phyloP scores from a whole-genome alignment of 2,329 filamentous ascomycete species.

The Nannizzia gypsea region DNA sequence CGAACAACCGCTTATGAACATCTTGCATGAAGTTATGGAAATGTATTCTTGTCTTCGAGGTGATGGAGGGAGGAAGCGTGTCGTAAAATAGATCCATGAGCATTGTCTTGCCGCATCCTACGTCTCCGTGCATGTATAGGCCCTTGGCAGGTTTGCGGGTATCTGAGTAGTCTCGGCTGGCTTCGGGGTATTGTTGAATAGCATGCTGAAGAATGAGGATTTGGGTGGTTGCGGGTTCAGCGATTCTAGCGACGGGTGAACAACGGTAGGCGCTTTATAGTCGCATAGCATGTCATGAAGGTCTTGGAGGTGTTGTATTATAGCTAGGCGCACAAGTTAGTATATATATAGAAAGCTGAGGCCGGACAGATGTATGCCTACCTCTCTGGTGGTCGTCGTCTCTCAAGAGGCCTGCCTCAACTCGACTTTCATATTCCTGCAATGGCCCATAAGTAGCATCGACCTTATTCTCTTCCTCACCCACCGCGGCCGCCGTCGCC shows the following conservation, averaged over 20 bases:
- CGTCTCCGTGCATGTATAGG: constrained; percentile 90
- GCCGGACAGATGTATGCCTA: constrained; percentile 28
- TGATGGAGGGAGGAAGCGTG: constrained; percentile 68
- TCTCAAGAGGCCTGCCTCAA: constrained; percentile 58
- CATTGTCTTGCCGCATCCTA: constrained; percentile 98
- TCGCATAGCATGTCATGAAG: constrained; percentile 68
- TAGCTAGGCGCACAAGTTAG: constrained; percentile 42
- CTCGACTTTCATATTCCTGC: constrained; percentile 75
- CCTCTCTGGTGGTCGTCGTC: constrained; percentile 88
- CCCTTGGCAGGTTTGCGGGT: constrained; percentile 65
- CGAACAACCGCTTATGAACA: constrained; percentile 80
- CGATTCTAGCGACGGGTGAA: constrained; percentile 65
- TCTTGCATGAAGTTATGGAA: constrained; percentile 99
- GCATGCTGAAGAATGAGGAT: constrained; percentile 40
- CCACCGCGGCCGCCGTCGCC: constrained; percentile 4
- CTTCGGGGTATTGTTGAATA: constrained; percentile 27
- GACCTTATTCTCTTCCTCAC: neutral
- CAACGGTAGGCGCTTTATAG: constrained; percentile 62
- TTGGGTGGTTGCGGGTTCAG: constrained; percentile 37
- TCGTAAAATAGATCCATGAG: constrained; percentile 98
- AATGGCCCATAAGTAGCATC: constrained; percentile 51
- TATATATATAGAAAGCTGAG: neutral
- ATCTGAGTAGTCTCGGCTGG: constrained; percentile 39
- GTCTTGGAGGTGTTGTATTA: constrained; percentile 80
- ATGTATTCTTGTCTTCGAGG: constrained; percentile 80